phyloP scores from a whole-genome alignment of 1,284 basidiomycete genomes.

The Grifola frondosa region DNA sequence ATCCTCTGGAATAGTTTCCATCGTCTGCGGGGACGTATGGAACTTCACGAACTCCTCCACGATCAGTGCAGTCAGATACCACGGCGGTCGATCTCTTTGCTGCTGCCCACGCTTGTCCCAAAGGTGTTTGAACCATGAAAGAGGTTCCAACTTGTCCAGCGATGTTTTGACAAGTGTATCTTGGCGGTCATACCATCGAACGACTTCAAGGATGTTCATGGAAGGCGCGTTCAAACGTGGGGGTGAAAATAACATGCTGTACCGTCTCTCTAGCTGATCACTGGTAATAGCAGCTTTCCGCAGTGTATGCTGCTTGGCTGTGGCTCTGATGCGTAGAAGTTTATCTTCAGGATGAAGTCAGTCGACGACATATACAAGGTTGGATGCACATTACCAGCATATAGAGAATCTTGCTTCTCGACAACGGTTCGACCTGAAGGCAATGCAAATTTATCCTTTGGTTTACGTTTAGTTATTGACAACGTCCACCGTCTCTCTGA shows the following conservation, averaged over 20 bases:
- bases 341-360: slow-evolving; percentile 46
- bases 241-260: slow-evolving; percentile 48
- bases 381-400: slow-evolving; percentile 21
- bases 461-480: slow-evolving; percentile 55
- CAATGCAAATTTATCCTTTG: slow-evolving; percentile 49
- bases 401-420: slow-evolving; percentile 31
- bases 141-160: slow-evolving; percentile 61
- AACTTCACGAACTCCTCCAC: slow-evolving; percentile 60
- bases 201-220: slow-evolving; percentile 48
- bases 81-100: slow-evolving; percentile 43
- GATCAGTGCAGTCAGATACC: slow-evolving; percentile 66
- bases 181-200: slow-evolving; percentile 58
- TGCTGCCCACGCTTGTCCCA: slow-evolving; percentile 43
- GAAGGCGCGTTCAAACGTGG: slow-evolving; percentile 32
- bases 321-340: slow-evolving; percentile 49
- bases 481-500: slow-evolving; percentile 61
- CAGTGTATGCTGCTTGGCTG: slow-evolving; percentile 50
- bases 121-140: slow-evolving; percentile 69
- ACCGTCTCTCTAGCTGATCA: slow-evolving; percentile 66
- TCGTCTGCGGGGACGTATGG: slow-evolving; percentile 37
- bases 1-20: slow-evolving; percentile 48
- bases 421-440: slow-evolving; percentile 41
- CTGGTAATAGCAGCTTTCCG: slow-evolving; percentile 65
- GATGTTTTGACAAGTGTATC: slow-evolving; percentile 43
- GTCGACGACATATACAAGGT: neutral